Base-by-base conservation (phyloP, 768 basidiomycete species). In the Kwoniella shandongensis region DNA sequence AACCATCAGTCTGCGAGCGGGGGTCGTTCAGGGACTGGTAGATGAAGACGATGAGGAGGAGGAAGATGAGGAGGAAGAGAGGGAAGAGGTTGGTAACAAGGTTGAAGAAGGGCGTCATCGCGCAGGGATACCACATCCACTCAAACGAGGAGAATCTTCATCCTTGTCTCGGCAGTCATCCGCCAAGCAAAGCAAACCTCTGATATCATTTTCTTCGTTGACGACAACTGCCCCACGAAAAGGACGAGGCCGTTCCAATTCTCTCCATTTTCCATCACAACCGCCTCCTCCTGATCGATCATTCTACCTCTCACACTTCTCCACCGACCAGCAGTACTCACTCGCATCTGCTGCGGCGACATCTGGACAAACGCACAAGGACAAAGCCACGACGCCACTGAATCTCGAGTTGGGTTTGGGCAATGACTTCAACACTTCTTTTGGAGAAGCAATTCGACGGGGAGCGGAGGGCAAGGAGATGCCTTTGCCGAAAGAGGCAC, bases 341-440 rank as follows among this genome's bases (percentile, higher is more conserved):
- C 61, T 73, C 18, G 53, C 57, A 41, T 32, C 32, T 32, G 57
- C 61, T 36, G 57, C 25, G 27, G 7, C 44, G 36, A 46, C 26
- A 27, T 30, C 44, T n/a, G 22, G 10, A 11, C 17, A 22, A 7
- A 30, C 10, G 17, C 26, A 13, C 3, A 18, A 22, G 38, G 26
- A 8, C 23, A 22, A 12, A 22, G 23, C 11, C 48, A 53, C 5
- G 10, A 38, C 35, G 8, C 41, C 22, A 12, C 25, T 73, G 22
- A 57, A 64, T 18, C 67, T 77, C 15, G 72, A 75, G 45, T 66
- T 75, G 6, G 73, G 73, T 2, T 51, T 77, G n/a, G 75, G 75
- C 0, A 69, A 72, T 22, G 73, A 71, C 22, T 73, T 77, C 49
- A 72, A 74, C 50, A 51, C 58, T 4, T 71, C 74, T 2, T 70